Percentiles rank a stretch among this genome's conserved stretches.
phyloP scores from a whole-genome alignment of 192 early-diverging fungal species.

The Coemansia sp. region DNA sequence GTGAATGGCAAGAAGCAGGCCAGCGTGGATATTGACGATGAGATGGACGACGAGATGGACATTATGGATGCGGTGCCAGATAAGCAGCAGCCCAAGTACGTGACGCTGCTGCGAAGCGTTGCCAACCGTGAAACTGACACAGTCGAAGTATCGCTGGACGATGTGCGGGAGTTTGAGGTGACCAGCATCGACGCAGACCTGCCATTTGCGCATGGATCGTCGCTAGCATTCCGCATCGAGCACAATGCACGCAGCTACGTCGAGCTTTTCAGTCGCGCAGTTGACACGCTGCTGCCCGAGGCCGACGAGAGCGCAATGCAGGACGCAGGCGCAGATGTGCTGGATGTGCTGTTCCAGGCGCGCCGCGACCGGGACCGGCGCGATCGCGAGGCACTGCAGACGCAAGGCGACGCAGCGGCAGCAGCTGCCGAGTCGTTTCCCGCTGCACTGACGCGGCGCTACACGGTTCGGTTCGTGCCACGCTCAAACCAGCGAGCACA shows the following conservation, averaged over 20 bases:
- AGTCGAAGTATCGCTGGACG: constrained; percentile 67
- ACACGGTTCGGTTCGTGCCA: constrained; percentile 81
- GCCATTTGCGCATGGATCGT: constrained; percentile 33
- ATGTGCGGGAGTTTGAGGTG: constrained; percentile 58
- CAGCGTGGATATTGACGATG: constrained; percentile 9
- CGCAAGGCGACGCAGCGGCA: constrained; percentile 11
- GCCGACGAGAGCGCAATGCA: constrained; percentile 36
- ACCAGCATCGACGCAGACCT: constrained; percentile 31
- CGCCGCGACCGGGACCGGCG: constrained; percentile 68
- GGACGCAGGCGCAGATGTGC: constrained; percentile 68
- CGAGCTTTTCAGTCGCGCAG: constrained; percentile 71
- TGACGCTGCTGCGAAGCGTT: constrained; percentile 60
- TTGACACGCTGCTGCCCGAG: constrained; percentile 67
- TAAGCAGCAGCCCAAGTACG: constrained; percentile 45
- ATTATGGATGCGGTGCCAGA: not conserved
- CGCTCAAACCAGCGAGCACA: constrained; percentile 59
- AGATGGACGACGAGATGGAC: constrained; percentile 18
- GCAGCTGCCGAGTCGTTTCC: constrained; percentile 66
- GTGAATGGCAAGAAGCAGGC: constrained; percentile 22
- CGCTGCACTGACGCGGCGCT: constrained; percentile 79
- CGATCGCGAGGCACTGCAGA: constrained; percentile 32
- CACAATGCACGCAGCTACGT: constrained; percentile 86
- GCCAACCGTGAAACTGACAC: constrained; percentile 63
- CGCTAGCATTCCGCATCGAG: constrained; percentile 68
- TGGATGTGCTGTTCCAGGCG: constrained; percentile 89